These are phyloP conservation scores for Ustilago nuda DNA, from an alignment of 1,284 basidiomycete genomes.

Conservation along the genomic window DNA sequence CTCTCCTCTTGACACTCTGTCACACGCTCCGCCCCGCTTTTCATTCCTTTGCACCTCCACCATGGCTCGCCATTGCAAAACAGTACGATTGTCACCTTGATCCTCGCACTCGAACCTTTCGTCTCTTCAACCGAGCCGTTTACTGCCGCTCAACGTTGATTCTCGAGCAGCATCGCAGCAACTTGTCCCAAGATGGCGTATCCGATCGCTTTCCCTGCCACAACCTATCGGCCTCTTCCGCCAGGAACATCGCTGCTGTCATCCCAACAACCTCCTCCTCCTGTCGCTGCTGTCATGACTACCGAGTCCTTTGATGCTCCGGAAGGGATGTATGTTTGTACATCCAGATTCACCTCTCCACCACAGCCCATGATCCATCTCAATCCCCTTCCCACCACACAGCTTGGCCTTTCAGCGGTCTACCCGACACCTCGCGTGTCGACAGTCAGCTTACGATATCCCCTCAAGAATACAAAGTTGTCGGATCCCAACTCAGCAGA, in stretches of 20 bases:
- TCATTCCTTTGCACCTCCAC: not conserved
- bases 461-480: constrained; percentile 24
- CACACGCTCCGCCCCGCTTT: not conserved
- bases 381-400: constrained; percentile 35
- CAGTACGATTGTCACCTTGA: not conserved
- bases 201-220: constrained; percentile 34
- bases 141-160: not conserved
- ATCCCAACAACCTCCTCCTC: constrained; percentile 23
- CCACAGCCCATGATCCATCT: constrained; percentile 48
- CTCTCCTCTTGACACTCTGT: not conserved
- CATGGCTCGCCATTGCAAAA: not conserved
- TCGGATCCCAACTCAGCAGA: constrained; percentile 21
- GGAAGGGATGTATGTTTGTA: constrained; percentile 56
- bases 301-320: constrained; percentile 55
- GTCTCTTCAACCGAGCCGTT: not conserved
- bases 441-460: constrained; percentile 42
- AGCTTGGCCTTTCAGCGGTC: constrained; percentile 31
- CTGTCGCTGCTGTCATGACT: constrained; percentile 37
- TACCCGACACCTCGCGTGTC: constrained; percentile 48
- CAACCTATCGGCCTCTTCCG: constrained; percentile 30
- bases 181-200: constrained; percentile 25
- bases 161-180: not conserved
- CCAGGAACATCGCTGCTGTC: constrained; percentile 33
- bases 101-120: not conserved
- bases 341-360: constrained; percentile 43